phyloP scores from a whole-genome alignment of 768 basidiomycete genomes.

The Leucosporidium creatinivorum region DNA sequence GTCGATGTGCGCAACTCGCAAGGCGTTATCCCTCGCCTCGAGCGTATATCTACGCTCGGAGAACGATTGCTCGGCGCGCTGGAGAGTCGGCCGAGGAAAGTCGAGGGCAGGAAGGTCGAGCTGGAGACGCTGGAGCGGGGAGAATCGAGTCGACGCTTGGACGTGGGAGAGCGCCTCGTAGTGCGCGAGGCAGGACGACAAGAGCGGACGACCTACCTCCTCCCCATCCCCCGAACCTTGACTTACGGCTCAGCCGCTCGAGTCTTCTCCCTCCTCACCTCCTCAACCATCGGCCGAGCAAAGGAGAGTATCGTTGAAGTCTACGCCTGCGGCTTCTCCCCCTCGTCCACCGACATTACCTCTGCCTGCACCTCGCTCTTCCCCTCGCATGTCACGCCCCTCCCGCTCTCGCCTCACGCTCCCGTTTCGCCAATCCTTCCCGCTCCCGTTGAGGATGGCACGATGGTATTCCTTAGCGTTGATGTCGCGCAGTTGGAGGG shows the following conservation, averaged over 20 bases:
- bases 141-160: neutral
- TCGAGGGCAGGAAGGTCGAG: neutral
- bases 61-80: slow-evolving; percentile 9
- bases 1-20: slow-evolving; percentile 14
- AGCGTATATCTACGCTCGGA: slow-evolving; percentile 6
- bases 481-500: slow-evolving; percentile 5
- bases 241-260: neutral
- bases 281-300: slow-evolving; percentile 1
- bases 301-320: slow-evolving; percentile 8
- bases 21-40: slow-evolving; percentile 3
- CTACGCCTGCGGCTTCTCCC: slow-evolving; percentile 4
- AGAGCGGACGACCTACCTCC: neutral
- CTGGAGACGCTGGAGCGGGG: slow-evolving; percentile 1
- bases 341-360: neutral
- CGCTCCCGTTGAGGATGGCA: neutral
- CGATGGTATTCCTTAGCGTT: slow-evolving; percentile 8
- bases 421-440: slow-evolving; percentile 20
- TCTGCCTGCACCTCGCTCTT: slow-evolving; percentile 5
- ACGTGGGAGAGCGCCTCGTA: slow-evolving; percentile 15
- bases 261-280: slow-evolving; percentile 19
- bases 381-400: slow-evolving; percentile 1
- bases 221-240: slow-evolving; percentile 6
- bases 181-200: neutral
- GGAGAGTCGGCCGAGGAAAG: neutral
- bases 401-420: slow-evolving; percentile 11